Percentiles rank a stretch among this genome's conserved stretches.
These are phyloP conservation scores for Aspergillus sclerotioniger DNA, from an alignment of 495 filamentous ascomycete genomes.

Conservation along the genomic window DNA sequence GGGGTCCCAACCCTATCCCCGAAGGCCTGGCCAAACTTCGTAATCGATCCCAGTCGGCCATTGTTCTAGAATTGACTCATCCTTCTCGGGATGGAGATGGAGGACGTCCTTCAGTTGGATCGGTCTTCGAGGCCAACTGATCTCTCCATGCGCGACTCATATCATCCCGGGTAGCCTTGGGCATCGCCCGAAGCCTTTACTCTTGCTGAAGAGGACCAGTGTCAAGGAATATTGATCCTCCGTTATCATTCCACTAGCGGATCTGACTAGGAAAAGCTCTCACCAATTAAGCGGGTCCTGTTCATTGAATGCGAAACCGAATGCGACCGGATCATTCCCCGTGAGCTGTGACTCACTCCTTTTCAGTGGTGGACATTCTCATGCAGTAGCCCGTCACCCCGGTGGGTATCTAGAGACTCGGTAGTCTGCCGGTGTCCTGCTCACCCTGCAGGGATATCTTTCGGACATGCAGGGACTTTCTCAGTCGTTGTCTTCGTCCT, in stretches of 20 bases:
- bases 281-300: slow-evolving; percentile 14
- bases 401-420: not conserved
- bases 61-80: slow-evolving; percentile 9
- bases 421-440: slow-evolving; percentile 2
- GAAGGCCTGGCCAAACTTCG: slow-evolving; percentile 13
- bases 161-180: slow-evolving; percentile 18
- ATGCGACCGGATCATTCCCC: not conserved
- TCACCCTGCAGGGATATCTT: slow-evolving; percentile 15
- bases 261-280: slow-evolving; percentile 11
- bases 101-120: slow-evolving; percentile 21
- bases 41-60: slow-evolving; percentile 18
- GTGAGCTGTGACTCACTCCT: slow-evolving; percentile 1
- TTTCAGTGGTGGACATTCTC: not conserved
- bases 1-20: slow-evolving; percentile 10
- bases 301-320: slow-evolving; percentile 11
- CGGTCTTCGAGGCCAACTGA: slow-evolving; percentile 13
- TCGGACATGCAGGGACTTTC: slow-evolving; percentile 29
- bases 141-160: slow-evolving; percentile 19
- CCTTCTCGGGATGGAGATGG: slow-evolving; percentile 12
- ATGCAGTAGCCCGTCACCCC: not conserved
- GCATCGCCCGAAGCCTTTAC: not conserved
- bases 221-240: not conserved
- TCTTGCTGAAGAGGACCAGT: not conserved
- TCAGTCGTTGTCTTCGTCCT: slow-evolving; percentile 34
- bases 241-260: slow-evolving; percentile 4